These are phyloP conservation scores for Moricandia moricandioides DNA, from an alignment of 345 rosid species.

Conservation along the genomic window DNA sequence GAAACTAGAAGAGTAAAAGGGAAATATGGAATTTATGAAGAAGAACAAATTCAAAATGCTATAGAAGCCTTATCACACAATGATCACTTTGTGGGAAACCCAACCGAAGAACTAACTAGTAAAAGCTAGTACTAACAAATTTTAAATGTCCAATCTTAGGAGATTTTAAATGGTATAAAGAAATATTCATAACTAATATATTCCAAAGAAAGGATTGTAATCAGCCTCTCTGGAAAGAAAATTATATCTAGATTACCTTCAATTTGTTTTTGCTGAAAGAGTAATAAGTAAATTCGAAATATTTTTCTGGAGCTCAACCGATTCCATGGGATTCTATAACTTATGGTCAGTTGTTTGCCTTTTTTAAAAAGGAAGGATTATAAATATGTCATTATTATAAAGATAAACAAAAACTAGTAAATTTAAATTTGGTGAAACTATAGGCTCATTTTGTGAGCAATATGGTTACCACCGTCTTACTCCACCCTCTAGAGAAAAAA, in stretches of 20 bases:
- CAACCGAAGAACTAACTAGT: background rate
- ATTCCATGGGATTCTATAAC: background rate
- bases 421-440: too few species aligned
- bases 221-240: background rate
- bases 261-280: background rate
- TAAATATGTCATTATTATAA: too few species aligned
- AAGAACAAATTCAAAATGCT: background rate
- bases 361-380: too few species aligned
- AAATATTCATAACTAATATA: background rate
- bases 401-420: too few species aligned
- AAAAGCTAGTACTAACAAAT: background rate
- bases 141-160: background rate
- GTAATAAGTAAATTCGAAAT: background rate
- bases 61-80: background rate
- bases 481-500: too few species aligned
- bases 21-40: background rate
- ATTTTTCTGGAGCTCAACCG: background rate
- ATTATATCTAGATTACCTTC: background rate
- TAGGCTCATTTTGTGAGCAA: too few species aligned
- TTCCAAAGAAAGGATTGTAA: background rate
- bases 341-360: background rate
- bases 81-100: background rate
- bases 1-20: background rate
- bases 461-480: too few species aligned
- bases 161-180: background rate